Conservation (phyloP, 2,329 filamentous ascomycete species). For the Aspergillus fumigatus region DNA sequence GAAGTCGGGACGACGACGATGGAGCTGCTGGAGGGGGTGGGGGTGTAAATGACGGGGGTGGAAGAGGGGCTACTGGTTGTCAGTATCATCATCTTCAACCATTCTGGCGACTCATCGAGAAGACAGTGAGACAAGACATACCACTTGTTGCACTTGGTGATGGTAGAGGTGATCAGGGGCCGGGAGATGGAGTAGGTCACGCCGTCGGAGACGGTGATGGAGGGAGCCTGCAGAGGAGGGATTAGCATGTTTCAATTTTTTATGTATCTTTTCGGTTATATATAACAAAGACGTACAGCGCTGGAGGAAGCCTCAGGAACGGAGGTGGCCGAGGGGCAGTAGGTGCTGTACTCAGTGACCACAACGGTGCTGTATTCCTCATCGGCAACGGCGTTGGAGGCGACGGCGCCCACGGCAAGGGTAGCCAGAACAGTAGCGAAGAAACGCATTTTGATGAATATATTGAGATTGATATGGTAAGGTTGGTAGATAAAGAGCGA, state of each 20-base stretch:
- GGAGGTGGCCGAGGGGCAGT: slow-evolving; percentile 64
- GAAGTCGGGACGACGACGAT: slow-evolving; percentile 11
- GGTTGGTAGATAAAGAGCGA: slow-evolving; percentile 22
- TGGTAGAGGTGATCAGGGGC: slow-evolving; percentile 51
- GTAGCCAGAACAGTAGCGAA: slow-evolving; percentile 36
- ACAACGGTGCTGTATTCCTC: slow-evolving; percentile 55
- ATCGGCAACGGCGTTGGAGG: slow-evolving; percentile 21
- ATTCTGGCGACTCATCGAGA: background rate
- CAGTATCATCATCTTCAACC: background rate
- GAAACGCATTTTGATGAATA: slow-evolving; percentile 47
- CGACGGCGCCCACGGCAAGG: slow-evolving; percentile 37
- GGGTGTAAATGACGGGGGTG: slow-evolving; percentile 16
- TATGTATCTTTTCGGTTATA: background rate
- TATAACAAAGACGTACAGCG: slow-evolving; percentile 42
- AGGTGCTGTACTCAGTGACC: slow-evolving; percentile 64
- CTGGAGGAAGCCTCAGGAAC: slow-evolving; percentile 65
- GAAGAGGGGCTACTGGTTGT: slow-evolving; percentile 16
- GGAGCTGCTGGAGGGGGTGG: slow-evolving; percentile 17
- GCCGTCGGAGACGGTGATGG: slow-evolving; percentile 68
- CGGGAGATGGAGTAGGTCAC: slow-evolving; percentile 58
- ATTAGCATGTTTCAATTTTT: background rate
- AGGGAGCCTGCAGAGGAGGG: slow-evolving; percentile 51
- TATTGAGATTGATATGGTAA: slow-evolving; percentile 9
- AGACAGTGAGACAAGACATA: slow-evolving; percentile 17
- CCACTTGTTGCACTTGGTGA: slow-evolving; percentile 44